Evolutionary conservation across 139 green algal species (phyloP), one percentile per base, ranked within the genome.

Genomic region (Nannochloris sp.): DNA sequence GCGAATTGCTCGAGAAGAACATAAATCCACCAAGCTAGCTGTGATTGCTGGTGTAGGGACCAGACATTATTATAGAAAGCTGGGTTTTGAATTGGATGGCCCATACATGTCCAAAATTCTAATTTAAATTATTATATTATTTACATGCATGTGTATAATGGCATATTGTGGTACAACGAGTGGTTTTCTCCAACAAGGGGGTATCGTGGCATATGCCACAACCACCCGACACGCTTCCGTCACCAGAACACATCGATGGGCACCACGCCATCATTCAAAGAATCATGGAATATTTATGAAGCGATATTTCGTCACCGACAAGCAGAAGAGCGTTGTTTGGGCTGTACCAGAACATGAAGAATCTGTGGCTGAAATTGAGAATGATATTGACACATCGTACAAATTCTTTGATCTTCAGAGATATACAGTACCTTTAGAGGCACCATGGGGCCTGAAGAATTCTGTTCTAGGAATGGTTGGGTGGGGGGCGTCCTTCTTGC

Each of bases 11-110:
- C 23, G 57, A 15, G 37, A 60, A 1, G 93, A 99, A 80, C 93
- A 99, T 75, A 69, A 87, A 37, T 89, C 78, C 25, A 74, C 24
- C 11, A 92, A 91, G 70, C 46, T 99, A 16, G 91, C 89, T 0
- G 92, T 99, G 48, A 99, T 99, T 67, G 92, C 83, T n/a, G 93
- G 93, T 2, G 87, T 99, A 61, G 93, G 93, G 60, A 97, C 93
- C 9, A 80, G 93, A 31, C 88, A 97, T 78, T 98, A 98, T 80
- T 99, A 99, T 69, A 75, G 86, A 55, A 85, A 81, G 63, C 70
- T 89, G 61, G 85, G 86, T 24, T 97, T 96, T 61, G 75, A 95
- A 62, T 76, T 97, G 54, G 88, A 97, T 67, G 91, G 90, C n/a
- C 85, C 83, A 8, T 97, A 97, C 81, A 97, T 97, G 91, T 53